phyloP scores from a whole-genome alignment of 441 rosid genomes.

The Manihot esculenta region DNA sequence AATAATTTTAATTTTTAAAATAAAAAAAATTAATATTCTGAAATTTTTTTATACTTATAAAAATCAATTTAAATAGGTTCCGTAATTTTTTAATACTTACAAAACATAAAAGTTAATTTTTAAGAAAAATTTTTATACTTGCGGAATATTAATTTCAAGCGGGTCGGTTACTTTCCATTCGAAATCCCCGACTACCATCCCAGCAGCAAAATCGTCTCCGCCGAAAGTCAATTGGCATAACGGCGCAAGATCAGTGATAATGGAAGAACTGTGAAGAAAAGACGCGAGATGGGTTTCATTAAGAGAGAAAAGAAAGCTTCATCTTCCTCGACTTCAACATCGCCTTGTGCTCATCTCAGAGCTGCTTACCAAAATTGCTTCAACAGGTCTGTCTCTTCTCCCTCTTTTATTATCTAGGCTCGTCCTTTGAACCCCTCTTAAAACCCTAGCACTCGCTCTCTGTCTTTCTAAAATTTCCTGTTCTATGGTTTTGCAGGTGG shows the following conservation, averaged over 20 bases:
- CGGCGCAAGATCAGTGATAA: background rate
- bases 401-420: background rate
- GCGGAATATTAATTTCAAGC: too few relatives aligned
- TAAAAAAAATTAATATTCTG: too few relatives aligned
- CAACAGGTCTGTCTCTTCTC: slow-evolving; percentile 46
- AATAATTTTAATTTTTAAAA: too few relatives aligned
- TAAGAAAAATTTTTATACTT: too few relatives aligned
- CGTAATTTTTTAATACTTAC: too few relatives aligned
- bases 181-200: too few relatives aligned
- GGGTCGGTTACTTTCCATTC: too few relatives aligned
- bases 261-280: background rate
- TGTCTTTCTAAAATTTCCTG: background rate
- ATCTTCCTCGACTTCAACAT: slow-evolving; percentile 56
- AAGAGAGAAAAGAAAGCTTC: slow-evolving; percentile 38
- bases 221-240: background rate
- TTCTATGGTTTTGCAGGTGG: slow-evolving; percentile 46
- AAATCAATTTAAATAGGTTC: too few relatives aligned
- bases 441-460: slow-evolving; percentile 1
- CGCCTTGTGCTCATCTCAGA: slow-evolving; percentile 71
- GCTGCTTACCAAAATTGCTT: slow-evolving; percentile 79
- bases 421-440: too few relatives aligned
- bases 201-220: too few relatives aligned
- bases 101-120: too few relatives aligned
- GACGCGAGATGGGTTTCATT: slow-evolving; percentile 35
- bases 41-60: too few relatives aligned